Evolutionary conservation across 805 yeast species (phyloP).

Genomic region (Yarrowia sp.): DNA sequence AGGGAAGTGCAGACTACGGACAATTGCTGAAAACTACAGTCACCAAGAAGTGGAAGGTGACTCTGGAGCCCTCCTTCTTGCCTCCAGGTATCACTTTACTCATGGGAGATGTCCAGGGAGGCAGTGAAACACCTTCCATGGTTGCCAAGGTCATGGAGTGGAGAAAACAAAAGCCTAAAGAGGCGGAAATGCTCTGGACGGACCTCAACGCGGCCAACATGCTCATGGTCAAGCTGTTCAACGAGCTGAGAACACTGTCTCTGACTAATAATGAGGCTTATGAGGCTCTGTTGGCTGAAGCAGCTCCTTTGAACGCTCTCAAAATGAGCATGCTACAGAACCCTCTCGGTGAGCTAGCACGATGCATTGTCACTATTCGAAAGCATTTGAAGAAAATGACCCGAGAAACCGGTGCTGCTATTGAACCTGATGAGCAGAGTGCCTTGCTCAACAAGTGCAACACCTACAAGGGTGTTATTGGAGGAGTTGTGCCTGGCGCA

Average conservation of each 20-base stretch:
- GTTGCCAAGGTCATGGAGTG: conserved; percentile 74
- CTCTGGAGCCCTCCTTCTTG: conserved; percentile 53
- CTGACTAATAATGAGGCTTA: conserved; percentile 42
- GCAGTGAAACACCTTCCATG: conserved; percentile 91
- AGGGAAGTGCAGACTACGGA: conserved; percentile 35
- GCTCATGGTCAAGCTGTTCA: conserved; percentile 51
- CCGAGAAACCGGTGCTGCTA: conserved; percentile 67
- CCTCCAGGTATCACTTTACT: conserved; percentile 69
- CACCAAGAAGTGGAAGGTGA: conserved; percentile 55
- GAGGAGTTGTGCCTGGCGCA: conserved; percentile 99
- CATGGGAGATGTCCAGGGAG: conserved; percentile 92
- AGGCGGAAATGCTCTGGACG: conserved; percentile 53
- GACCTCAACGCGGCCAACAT: conserved; percentile 59
- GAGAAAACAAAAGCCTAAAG: conserved; percentile 54
- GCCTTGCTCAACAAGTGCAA: conserved; percentile 57
- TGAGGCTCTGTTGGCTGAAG: conserved; percentile 28
- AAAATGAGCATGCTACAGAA: not conserved
- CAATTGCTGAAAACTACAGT: conserved; percentile 35
- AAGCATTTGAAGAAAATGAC: conserved; percentile 60
- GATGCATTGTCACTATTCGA: conserved; percentile 47
- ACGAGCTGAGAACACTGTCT: conserved; percentile 42
- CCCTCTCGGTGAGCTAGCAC: conserved; percentile 6
- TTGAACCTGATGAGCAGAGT: conserved; percentile 83
- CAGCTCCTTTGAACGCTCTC: not conserved
- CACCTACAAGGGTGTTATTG: conserved; percentile 67